Evolutionary conservation across 305 asterid species (phyloP), one percentile per base, ranked within the genome.

Genomic region (Fraxinus velutina): DNA sequence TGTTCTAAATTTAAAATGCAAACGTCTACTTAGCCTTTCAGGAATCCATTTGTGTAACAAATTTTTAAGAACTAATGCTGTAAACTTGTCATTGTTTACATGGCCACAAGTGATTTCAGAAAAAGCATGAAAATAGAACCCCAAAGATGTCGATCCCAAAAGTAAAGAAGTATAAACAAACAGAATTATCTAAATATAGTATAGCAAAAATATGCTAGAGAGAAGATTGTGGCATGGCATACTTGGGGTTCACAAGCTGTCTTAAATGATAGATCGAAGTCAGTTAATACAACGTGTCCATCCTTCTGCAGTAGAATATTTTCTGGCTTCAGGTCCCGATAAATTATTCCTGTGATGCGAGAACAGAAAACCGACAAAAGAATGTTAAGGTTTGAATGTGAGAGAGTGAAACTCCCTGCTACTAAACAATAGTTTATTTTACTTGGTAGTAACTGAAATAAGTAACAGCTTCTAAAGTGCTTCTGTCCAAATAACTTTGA

Each of bases 251-350:
- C 91, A 84, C 97, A 94, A 78, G 95, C 79, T 77, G 99, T 90
- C 87, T 84, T 93, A 83, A 94, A 92, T 42, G 99, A 96, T 64
- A 96, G 93, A 89, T 96, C 99, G 77, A 96, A 96, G 87, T 96
- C 99, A 27, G 98, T 87, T 83, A 96, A 82, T 76, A 91, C 88
- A 70, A 94, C 76, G 83, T 96, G 99, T 55, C 99, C 99, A 82
- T 96, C 96, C 79, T 89, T 88, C 84, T 94, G 97, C 81, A 96
- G 92, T 83, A 96, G 94, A 86, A 96, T 84, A 80, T 96, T 96
- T 89, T 96, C 99, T 19, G 99, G 99, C 83, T 96, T 96, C 91
- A 96, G 83, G 86, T 96, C 99, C 62, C 99, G 92, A 84, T 96
- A 96, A 85, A 96, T 86, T 73, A 96, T 94, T 86, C 99, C 99